Percentiles rank a stretch among this genome's conserved stretches.
Evolutionary conservation across 2,329 filamentous ascomycete species (phyloP).

Genomic region (Chalaropsis ovoidea): DNA sequence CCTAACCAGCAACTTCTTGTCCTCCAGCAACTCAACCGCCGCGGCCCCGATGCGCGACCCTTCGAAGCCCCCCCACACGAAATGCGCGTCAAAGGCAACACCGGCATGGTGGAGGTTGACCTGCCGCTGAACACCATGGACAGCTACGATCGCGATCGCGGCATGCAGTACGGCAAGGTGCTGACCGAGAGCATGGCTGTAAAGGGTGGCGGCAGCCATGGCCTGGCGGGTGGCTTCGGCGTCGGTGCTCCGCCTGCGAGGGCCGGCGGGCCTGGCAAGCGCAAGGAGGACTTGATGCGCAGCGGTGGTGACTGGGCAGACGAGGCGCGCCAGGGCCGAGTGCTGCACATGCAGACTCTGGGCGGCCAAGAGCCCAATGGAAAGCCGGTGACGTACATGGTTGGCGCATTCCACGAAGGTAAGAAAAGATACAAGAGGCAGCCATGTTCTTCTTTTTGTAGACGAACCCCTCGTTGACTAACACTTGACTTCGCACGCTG

Average conservation of each 20-base stretch:
- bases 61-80: constrained; percentile 56
- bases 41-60: constrained; percentile 43
- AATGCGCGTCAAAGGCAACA: constrained; percentile 69
- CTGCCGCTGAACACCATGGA: constrained; percentile 63
- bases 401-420: constrained; percentile 83
- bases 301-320: constrained; percentile 51
- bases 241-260: constrained; percentile 42
- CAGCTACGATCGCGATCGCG: constrained; percentile 77
- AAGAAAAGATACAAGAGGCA: constrained; percentile 31
- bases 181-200: constrained; percentile 51
- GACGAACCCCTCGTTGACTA: no score
- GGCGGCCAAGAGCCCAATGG: constrained; percentile 67
- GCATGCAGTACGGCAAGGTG: constrained; percentile 70
- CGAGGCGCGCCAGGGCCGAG: constrained; percentile 57
- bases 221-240: constrained; percentile 63
- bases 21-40: constrained; percentile 79
- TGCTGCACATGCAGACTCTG: constrained; percentile 71
- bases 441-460: no score
- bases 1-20: constrained; percentile 59
- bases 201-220: constrained; percentile 56
- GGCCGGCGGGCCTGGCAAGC: constrained; percentile 29
- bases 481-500: not conserved
- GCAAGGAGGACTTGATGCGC: constrained; percentile 35
- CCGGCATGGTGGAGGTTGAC: constrained; percentile 84
- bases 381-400: constrained; percentile 72